These are phyloP conservation scores for Yamadazyma insecticola DNA, from an alignment of 805 yeast species.

Conservation along the genomic window DNA sequence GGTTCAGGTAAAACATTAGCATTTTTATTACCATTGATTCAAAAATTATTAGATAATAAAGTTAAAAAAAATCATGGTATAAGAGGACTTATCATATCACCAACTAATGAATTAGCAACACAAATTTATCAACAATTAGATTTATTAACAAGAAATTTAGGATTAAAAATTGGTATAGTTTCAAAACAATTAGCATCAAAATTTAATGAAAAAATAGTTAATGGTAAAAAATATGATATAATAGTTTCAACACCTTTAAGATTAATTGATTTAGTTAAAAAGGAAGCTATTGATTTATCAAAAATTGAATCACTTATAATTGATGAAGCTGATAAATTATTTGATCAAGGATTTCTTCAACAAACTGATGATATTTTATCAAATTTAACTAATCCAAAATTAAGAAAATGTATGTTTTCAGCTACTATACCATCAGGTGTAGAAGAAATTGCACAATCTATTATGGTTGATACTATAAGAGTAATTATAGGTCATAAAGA, in stretches of 20 bases:
- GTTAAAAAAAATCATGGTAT: constrained; percentile 43
- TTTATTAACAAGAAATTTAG: constrained; percentile 52
- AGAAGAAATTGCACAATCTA: constrained; percentile 79
- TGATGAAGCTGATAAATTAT: constrained; percentile 94
- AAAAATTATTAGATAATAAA: constrained; percentile 30
- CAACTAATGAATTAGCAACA: constrained; percentile 89
- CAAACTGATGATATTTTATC: constrained; percentile 86
- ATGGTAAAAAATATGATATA: constrained; percentile 66
- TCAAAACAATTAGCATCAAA: constrained; percentile 70
- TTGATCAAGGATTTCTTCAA: constrained; percentile 80
- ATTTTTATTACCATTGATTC: constrained; percentile 77
- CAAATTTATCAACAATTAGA: constrained; percentile 74
- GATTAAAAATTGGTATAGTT: constrained; percentile 57
- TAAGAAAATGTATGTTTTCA: constrained; percentile 79
- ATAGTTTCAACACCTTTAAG: constrained; percentile 86
- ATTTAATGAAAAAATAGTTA: constrained; percentile 55
- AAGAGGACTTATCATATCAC: constrained; percentile 79
- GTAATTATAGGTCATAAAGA: constrained; percentile 90
- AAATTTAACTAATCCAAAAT: constrained; percentile 42
- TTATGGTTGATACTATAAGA: constrained; percentile 83
- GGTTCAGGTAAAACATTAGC: constrained; percentile 98
- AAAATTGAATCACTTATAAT: constrained; percentile 72
- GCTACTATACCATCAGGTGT: constrained; percentile 95
- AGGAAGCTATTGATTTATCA: constrained; percentile 55
- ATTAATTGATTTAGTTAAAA: constrained; percentile 70